Conservation (phyloP, 2,329 filamentous ascomycete genomes). For the Phialocephala sp. region DNA sequence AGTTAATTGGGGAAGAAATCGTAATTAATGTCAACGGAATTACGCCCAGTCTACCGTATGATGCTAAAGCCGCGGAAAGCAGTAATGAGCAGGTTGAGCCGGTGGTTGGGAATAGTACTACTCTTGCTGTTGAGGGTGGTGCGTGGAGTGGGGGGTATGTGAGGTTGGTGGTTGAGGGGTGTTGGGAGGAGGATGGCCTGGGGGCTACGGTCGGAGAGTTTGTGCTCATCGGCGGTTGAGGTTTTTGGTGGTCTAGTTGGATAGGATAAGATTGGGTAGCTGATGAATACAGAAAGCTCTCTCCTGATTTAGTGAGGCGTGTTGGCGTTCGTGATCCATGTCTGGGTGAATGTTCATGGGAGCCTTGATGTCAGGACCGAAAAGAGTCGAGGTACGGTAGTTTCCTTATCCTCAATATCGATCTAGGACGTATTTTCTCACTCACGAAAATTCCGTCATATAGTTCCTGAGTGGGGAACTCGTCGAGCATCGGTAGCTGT, state of each 20-base stretch:
- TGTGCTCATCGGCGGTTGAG: constrained; percentile 38
- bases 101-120: constrained; percentile 41
- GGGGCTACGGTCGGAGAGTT: constrained; percentile 61
- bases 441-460: too few species aligned
- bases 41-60: constrained; percentile 37
- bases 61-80: constrained; percentile 20
- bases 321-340: too few species aligned
- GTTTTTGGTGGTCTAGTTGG: not conserved
- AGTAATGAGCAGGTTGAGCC: constrained; percentile 34
- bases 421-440: too few species aligned
- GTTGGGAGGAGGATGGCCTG: constrained; percentile 46
- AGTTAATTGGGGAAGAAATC: constrained; percentile 26
- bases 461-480: too few species aligned
- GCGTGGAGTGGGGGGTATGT: constrained; percentile 42
- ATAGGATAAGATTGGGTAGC: not conserved
- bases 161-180: constrained; percentile 54
- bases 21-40: constrained; percentile 33
- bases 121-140: constrained; percentile 32
- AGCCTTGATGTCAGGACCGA: too few species aligned
- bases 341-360: too few species aligned
- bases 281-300: not conserved
- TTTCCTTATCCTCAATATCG: too few species aligned
- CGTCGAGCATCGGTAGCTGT: too few species aligned
- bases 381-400: too few species aligned
- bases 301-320: not conserved